phyloP scores from a whole-genome alignment of 2,329 filamentous ascomycete species.

The Aurifilum marmelostoma region DNA sequence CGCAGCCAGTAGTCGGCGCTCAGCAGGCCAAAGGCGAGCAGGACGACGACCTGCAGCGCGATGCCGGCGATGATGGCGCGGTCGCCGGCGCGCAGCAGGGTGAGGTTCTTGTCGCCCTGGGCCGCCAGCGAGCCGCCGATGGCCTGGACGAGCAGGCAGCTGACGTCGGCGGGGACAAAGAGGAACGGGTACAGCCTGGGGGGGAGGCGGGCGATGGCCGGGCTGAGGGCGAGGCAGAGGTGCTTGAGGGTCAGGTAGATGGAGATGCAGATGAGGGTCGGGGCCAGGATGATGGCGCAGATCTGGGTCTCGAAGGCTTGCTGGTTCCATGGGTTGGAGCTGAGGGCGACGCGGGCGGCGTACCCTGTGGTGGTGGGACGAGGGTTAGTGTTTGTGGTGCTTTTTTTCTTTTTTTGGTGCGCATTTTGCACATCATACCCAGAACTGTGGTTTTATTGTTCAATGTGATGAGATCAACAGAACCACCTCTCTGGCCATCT shows the following conservation, averaged over 20 bases:
- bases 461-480: not conserved
- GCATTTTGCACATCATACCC: not conserved
- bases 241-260: constrained; percentile 69
- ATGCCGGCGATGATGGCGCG: constrained; percentile 58
- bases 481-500: not conserved
- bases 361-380: constrained; percentile 47
- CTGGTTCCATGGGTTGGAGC: constrained; percentile 58
- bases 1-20: constrained; percentile 51
- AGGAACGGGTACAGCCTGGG: constrained; percentile 58
- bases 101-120: constrained; percentile 42
- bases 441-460: not conserved
- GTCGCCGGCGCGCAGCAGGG: constrained; percentile 51
- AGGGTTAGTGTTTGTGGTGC: not conserved
- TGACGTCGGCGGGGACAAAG: constrained; percentile 63
- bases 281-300: constrained; percentile 61
- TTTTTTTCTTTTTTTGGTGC: too few relatives aligned
- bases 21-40: constrained; percentile 49
- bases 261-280: constrained; percentile 63
- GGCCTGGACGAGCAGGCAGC: constrained; percentile 62
- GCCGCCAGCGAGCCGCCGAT: constrained; percentile 61
- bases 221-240: constrained; percentile 53
- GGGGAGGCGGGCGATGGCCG: constrained; percentile 53
- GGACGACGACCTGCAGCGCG: constrained; percentile 55
- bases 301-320: constrained; percentile 62
- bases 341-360: constrained; percentile 53